phyloP scores from a whole-genome alignment of 768 basidiomycete genomes.

The Rhodotorula paludigena region DNA sequence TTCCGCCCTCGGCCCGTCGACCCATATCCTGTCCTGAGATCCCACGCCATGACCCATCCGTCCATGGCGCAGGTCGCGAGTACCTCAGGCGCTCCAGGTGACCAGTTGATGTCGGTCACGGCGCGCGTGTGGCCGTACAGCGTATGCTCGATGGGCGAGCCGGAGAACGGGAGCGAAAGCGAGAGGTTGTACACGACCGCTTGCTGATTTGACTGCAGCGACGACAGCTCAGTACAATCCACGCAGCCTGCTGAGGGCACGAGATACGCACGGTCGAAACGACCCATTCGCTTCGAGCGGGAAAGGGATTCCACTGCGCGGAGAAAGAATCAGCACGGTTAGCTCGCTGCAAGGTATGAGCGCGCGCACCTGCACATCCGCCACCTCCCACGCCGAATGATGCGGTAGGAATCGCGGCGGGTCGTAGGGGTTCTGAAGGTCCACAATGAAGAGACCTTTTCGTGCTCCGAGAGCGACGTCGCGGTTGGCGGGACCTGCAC shows the following conservation, averaged over 20 bases:
- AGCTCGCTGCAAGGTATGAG: no score
- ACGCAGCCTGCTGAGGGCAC: background rate
- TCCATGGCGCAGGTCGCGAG: slow-evolving; percentile 87
- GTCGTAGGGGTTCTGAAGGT: slow-evolving; percentile 77
- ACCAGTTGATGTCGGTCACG: slow-evolving; percentile 98
- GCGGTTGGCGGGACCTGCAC: slow-evolving; percentile 60
- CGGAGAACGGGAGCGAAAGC: slow-evolving; percentile 49
- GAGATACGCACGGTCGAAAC: slow-evolving; percentile 57
- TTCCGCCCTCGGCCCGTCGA: slow-evolving; percentile 64
- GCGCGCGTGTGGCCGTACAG: slow-evolving; percentile 87
- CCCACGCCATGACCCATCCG: slow-evolving; percentile 93
- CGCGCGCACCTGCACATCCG: slow-evolving; percentile 40
- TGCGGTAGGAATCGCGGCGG: slow-evolving; percentile 92
- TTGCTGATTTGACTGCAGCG: slow-evolving; percentile 65
- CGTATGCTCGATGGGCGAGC: slow-evolving; percentile 74
- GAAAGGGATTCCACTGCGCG: slow-evolving; percentile 71
- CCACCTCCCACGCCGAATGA: slow-evolving; percentile 90
- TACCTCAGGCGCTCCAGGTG: slow-evolving; percentile 71
- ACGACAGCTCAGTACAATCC: background rate
- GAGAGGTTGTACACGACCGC: slow-evolving; percentile 92
- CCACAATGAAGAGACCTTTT: slow-evolving; percentile 89
- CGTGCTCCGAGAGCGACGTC: slow-evolving; percentile 88
- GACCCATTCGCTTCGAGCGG: slow-evolving; percentile 67
- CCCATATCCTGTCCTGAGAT: slow-evolving; percentile 60
- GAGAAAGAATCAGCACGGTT: slow-evolving; percentile 59